phyloP scores from a whole-genome alignment of 805 yeast genomes.

The Monosporozyma yasuniensis region DNA sequence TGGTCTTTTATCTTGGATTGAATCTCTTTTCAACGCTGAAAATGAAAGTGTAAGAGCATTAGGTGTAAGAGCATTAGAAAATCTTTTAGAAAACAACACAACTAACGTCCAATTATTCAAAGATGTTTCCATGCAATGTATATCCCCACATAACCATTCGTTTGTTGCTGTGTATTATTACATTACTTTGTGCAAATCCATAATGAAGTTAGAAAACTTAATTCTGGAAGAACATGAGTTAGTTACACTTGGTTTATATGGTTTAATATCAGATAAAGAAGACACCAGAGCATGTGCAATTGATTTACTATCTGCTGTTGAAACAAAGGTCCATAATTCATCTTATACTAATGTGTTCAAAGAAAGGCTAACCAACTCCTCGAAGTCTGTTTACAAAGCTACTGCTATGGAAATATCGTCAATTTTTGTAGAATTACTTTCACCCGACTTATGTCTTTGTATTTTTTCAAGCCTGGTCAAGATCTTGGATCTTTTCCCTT shows the following conservation, averaged over 20 bases:
- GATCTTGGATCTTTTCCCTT: slow-evolving; percentile 51
- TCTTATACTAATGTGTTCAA: slow-evolving; percentile 48
- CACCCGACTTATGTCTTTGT: slow-evolving; percentile 49
- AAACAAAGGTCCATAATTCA: slow-evolving; percentile 46
- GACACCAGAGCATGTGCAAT: slow-evolving; percentile 68
- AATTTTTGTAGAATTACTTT: slow-evolving; percentile 52
- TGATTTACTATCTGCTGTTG: slow-evolving; percentile 57
- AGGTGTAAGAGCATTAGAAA: slow-evolving; percentile 65
- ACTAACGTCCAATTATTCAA: slow-evolving; percentile 41
- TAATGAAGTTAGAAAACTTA: slow-evolving; percentile 41
- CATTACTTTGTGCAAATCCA: slow-evolving; percentile 56
- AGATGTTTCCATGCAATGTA: slow-evolving; percentile 66
- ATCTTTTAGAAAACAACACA: slow-evolving; percentile 54
- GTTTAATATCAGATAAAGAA: slow-evolving; percentile 63
- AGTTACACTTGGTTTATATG: slow-evolving; percentile 66
- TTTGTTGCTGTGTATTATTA: slow-evolving; percentile 62
- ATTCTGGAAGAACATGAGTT: slow-evolving; percentile 54
- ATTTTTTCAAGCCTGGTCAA: slow-evolving; percentile 66
- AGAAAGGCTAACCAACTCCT: slow-evolving; percentile 63
- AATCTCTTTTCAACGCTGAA: slow-evolving; percentile 52
- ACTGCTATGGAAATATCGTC: slow-evolving; percentile 74
- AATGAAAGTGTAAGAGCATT: slow-evolving; percentile 48
- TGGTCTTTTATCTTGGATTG: slow-evolving; percentile 72
- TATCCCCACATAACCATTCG: slow-evolving; percentile 41
- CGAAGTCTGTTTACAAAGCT: slow-evolving; percentile 78